Conservation (phyloP, 2,329 filamentous ascomycete species). For the Rugonectria rugulosa region DNA sequence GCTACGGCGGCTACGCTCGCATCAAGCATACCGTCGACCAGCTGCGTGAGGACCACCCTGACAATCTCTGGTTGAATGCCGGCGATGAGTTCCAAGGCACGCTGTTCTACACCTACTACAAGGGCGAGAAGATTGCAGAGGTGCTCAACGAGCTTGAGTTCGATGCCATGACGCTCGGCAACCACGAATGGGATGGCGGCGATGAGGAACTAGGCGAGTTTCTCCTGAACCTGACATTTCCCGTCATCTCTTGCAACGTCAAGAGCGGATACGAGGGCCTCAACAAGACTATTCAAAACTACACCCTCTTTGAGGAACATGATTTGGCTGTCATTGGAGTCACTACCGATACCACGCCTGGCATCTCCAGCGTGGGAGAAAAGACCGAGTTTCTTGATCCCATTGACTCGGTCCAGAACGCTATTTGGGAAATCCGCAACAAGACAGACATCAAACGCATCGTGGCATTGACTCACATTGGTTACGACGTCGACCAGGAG, state of each 20-base stretch:
- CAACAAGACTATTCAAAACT: slow-evolving; percentile 70
- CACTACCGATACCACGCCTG: slow-evolving; percentile 65
- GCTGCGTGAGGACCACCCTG: slow-evolving; percentile 63
- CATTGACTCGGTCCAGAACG: slow-evolving; percentile 64
- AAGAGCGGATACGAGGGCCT: slow-evolving; percentile 65
- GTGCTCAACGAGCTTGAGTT: slow-evolving; percentile 71
- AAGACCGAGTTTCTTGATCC: slow-evolving; percentile 66
- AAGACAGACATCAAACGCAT: slow-evolving; percentile 71
- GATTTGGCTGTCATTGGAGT: slow-evolving; percentile 69
- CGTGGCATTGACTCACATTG: slow-evolving; percentile 72
- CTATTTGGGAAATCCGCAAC: slow-evolving; percentile 67
- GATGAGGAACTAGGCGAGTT: slow-evolving; percentile 69
- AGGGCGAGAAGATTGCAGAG: slow-evolving; percentile 72
- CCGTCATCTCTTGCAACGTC: slow-evolving; percentile 69
- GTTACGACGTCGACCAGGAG: slow-evolving; percentile 68
- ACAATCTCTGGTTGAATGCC: slow-evolving; percentile 69
- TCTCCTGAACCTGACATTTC: slow-evolving; percentile 69
- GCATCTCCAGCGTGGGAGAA: slow-evolving; percentile 65
- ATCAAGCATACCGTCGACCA: slow-evolving; percentile 68
- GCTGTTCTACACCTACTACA: slow-evolving; percentile 72
- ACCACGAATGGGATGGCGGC: slow-evolving; percentile 72
- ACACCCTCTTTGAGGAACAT: slow-evolving; percentile 69
- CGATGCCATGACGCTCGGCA: slow-evolving; percentile 72
- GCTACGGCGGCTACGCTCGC: slow-evolving; percentile 70
- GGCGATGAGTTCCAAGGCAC: slow-evolving; percentile 77